phyloP scores from a whole-genome alignment of 78 protist genomes.

The Anaeramoeba ignava region DNA sequence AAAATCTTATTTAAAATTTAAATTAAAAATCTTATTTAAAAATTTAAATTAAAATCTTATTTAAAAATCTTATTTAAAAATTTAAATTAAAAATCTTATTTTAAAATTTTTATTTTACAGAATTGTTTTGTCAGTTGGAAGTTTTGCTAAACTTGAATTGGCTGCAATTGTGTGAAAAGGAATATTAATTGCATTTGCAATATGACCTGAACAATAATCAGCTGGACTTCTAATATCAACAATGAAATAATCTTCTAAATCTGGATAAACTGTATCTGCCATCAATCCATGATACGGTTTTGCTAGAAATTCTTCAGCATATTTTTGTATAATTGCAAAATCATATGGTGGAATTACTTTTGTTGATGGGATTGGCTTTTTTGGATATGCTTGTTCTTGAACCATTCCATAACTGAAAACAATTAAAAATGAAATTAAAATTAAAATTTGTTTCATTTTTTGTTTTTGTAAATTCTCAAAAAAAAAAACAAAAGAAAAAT shows the following conservation, averaged over 20 bases:
- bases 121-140: neutral
- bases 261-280: neutral
- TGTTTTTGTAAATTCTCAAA: no score
- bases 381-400: no score
- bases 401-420: no score
- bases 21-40: no score
- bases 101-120: neutral
- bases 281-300: neutral
- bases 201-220: neutral
- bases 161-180: neutral
- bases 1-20: no score
- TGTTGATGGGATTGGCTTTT: no score
- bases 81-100: no score
- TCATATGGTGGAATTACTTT: neutral
- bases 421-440: no score
- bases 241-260: neutral
- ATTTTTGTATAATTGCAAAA: neutral
- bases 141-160: neutral
- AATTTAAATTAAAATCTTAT: no score
- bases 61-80: no score
- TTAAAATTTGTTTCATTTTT: no score
- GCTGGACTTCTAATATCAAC: neutral
- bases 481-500: no score
- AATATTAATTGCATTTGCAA: neutral
- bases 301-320: neutral